phyloP scores from a whole-genome alignment of 2,329 filamentous ascomycete genomes.

The Aspergillus piperis region DNA sequence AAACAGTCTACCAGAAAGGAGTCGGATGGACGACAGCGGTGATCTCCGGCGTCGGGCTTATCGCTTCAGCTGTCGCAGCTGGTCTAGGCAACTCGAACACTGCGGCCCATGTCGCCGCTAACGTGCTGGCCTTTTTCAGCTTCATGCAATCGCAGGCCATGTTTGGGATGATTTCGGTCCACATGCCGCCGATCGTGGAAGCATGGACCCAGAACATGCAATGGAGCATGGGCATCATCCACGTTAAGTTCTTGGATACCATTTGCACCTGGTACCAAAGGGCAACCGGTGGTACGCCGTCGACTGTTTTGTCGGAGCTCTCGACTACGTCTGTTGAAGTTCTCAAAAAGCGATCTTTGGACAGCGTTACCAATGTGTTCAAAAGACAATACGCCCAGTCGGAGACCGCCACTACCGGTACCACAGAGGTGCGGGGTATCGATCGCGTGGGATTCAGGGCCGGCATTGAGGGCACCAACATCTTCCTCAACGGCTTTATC shows the following conservation, averaged over 20 bases:
- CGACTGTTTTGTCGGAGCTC: slow-evolving; percentile 73
- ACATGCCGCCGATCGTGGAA: slow-evolving; percentile 80
- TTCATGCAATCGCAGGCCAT: slow-evolving; percentile 95
- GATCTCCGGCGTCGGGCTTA: slow-evolving; percentile 78
- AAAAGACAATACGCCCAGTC: slow-evolving; percentile 41
- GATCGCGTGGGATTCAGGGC: slow-evolving; percentile 84
- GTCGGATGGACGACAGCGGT: slow-evolving; percentile 88
- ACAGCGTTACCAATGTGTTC: slow-evolving; percentile 21
- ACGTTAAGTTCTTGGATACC: slow-evolving; percentile 77
- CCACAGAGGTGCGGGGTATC: slow-evolving; percentile 72
- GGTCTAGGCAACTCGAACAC: slow-evolving; percentile 90
- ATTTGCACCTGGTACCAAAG: slow-evolving; percentile 96
- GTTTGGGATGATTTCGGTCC: slow-evolving; percentile 79
- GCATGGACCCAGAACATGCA: slow-evolving; percentile 97
- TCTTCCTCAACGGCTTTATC: slow-evolving; percentile 86
- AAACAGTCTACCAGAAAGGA: slow-evolving; percentile 83
- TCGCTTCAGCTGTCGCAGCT: slow-evolving; percentile 83
- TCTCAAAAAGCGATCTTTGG: slow-evolving; percentile 61
- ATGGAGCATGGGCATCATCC: slow-evolving; percentile 95
- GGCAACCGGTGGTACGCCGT: slow-evolving; percentile 80
- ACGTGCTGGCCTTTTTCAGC: slow-evolving; percentile 84
- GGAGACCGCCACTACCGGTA: slow-evolving; percentile 42
- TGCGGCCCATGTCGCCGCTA: slow-evolving; percentile 87
- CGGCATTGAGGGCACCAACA: slow-evolving; percentile 81
- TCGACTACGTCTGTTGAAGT: slow-evolving; percentile 76